These are phyloP conservation scores for Nelumbo lutea DNA, from an alignment of 164 flowering plant species.

Conservation along the genomic window DNA sequence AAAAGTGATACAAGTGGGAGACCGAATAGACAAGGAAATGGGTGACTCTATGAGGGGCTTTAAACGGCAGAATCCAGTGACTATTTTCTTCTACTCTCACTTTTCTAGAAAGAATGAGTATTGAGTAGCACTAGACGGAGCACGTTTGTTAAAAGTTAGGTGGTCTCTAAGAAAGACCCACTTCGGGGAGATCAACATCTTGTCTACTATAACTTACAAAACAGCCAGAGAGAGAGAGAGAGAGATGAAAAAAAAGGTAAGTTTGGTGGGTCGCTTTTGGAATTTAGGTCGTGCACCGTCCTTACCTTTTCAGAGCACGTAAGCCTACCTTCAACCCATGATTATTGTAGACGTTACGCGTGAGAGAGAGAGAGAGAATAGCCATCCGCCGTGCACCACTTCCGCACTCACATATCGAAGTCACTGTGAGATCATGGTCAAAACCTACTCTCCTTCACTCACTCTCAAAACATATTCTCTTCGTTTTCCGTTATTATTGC, in stretches of 20 bases:
- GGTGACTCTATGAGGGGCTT: no score
- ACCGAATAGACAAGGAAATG: no score
- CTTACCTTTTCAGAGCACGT: conserved; percentile 22
- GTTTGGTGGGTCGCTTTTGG: conserved; percentile 27
- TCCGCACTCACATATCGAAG: not conserved
- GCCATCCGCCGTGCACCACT: conserved; percentile 5
- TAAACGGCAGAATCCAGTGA: no score
- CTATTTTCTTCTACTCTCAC: no score
- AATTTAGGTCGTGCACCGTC: conserved; percentile 22
- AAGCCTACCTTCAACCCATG: conserved; percentile 13
- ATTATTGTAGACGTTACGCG: conserved; percentile 17
- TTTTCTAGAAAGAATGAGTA: no score
- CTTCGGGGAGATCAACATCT: no score
- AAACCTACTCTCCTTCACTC: not conserved
- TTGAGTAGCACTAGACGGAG: no score
- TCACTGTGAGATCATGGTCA: not conserved
- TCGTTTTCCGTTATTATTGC: not conserved
- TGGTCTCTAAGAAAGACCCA: no score
- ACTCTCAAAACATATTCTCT: not conserved
- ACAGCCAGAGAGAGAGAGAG: not conserved
- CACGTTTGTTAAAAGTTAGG: no score
- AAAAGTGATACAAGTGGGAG: no score
- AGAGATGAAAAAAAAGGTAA: conserved; percentile 9
- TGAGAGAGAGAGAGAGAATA: conserved; percentile 5
- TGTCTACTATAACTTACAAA: no score